Base-by-base conservation (phyloP, 192 early-diverging fungal genomes). In the Glomus cerebriforme region DNA sequence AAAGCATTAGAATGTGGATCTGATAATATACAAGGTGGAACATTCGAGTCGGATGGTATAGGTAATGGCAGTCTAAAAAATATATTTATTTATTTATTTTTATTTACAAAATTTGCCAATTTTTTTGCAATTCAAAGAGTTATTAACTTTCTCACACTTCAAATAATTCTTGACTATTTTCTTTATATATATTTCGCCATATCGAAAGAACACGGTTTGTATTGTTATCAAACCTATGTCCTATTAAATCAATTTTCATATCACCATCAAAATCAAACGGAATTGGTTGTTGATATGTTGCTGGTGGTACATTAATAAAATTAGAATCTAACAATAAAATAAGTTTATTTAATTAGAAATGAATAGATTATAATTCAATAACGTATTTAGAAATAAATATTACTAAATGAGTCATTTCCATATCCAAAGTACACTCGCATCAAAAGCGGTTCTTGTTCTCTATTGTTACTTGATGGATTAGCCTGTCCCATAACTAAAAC, bases 1-100 rank as follows among this genome's bases (percentile, higher is more conserved):
- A 97, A 98, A 6, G 95, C 95, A 82, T 92, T 96, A 0, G 95
- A 96, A 80, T 98, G 95, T n/a, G 94, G 94, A 59, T 88, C 78
- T 17, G 92, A 82, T n/a, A 91, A 87, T 54, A 59, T 84, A 81
- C 96, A 98, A 59, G 62, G 37, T 24, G 83, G 80, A 26, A 70
- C 60, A 10, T 78, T 81, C 10, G 47, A 19, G 9, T 17, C 22
- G 6, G 9, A 2, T 54, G 15, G 27, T 43, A 69, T 8, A 45
- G 65, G 29, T 31, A 78, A 39, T 17, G 43, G 43, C 26, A n/a
- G 4, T 60, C 59, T 65, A 39, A 49, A 49, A 68, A 64, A 77
- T 54, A 77, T 9, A 67, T 1, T 19, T 67, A n/a, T 64, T 32
- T 32, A 67, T 29, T 45, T 43, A 29, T 59, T 13, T n/a, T n/a